Conservation (phyloP, 1,284 basidiomycete species). For the Takashimella tepidaria region DNA sequence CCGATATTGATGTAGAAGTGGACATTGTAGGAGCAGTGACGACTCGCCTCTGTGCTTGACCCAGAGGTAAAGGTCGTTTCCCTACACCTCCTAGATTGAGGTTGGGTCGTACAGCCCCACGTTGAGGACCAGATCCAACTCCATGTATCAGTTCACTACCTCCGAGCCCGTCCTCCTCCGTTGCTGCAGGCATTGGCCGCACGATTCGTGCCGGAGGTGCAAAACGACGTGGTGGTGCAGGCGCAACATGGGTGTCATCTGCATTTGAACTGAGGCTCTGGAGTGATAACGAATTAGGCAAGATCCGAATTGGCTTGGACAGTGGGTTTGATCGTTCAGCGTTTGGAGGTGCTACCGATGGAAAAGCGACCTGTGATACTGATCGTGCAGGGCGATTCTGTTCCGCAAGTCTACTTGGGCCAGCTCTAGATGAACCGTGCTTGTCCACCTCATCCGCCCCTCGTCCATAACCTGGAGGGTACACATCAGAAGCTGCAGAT, state of each 20-base stretch:
- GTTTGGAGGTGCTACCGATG: background rate
- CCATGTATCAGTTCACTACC: too few species aligned
- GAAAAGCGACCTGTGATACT: background rate
- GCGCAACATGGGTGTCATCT: background rate
- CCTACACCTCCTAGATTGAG: background rate
- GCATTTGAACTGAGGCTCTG: conserved; percentile 13
- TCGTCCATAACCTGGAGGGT: conserved; percentile 6
- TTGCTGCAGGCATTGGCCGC: conserved; percentile 8
- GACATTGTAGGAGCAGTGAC: conserved; percentile 22
- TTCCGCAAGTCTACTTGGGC: background rate
- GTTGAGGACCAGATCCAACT: background rate
- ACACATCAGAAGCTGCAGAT: conserved; percentile 1
- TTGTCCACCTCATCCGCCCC: background rate
- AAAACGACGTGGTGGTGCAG: conserved; percentile 12
- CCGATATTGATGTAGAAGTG: background rate
- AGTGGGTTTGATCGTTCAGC: conserved; percentile 11
- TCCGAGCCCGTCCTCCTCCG: background rate
- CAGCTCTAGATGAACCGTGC: background rate
- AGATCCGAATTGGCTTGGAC: conserved; percentile 18
- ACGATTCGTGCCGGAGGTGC: conserved; percentile 21
- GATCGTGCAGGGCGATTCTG: background rate
- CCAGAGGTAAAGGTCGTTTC: conserved; percentile 12
- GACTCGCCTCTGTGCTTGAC: conserved; percentile 27
- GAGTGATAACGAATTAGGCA: conserved; percentile 15
- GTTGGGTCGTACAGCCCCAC: conserved; percentile 9